Evolutionary conservation across 2,329 filamentous ascomycete genomes (phyloP).

Genomic region (Chaetomium sp.): DNA sequence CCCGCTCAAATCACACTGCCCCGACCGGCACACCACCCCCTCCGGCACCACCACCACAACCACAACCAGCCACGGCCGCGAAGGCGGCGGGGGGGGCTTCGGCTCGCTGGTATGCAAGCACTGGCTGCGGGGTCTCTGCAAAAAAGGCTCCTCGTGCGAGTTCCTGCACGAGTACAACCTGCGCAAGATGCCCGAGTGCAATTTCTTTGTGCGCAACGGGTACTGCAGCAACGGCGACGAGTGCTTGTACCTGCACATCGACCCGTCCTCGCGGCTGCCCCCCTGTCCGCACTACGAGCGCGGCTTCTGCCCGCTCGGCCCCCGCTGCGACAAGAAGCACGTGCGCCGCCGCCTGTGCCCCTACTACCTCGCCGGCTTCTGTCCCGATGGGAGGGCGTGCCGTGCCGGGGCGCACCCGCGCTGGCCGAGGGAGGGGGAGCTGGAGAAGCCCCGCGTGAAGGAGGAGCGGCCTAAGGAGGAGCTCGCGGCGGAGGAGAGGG

Average conservation of each 20-base stretch:
- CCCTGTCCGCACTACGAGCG: slow-evolving; percentile 90
- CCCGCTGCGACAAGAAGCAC: slow-evolving; percentile 85
- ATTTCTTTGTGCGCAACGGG: slow-evolving; percentile 89
- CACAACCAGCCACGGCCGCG: slow-evolving; percentile 25
- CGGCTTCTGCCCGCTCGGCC: slow-evolving; percentile 91
- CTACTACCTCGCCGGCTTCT: slow-evolving; percentile 93
- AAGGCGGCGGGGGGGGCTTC: slow-evolving; percentile 55
- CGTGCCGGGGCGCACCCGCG: slow-evolving; percentile 79
- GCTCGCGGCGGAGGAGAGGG: slow-evolving; percentile 32
- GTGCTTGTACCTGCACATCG: slow-evolving; percentile 89
- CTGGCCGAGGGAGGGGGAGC: slow-evolving; percentile 66
- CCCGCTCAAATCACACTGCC: slow-evolving; percentile 78
- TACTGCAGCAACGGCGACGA: slow-evolving; percentile 98
- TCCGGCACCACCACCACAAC: slow-evolving; percentile 32
- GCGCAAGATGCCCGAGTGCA: slow-evolving; percentile 97
- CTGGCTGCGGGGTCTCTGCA: slow-evolving; percentile 95
- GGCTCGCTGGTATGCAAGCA: slow-evolving; percentile 96
- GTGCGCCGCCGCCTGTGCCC: slow-evolving; percentile 77
- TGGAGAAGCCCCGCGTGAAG: slow-evolving; percentile 75
- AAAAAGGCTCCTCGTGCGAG: slow-evolving; percentile 95
- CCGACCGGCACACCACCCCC: slow-evolving; percentile 72
- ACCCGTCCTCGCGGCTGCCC: slow-evolving; percentile 75
- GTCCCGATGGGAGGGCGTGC: slow-evolving; percentile 74
- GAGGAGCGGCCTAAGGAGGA: slow-evolving; percentile 42
- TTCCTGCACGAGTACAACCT: slow-evolving; percentile 99